Conservation (phyloP, 495 filamentous ascomycete genomes). For the Lepidopterella palustris region DNA sequence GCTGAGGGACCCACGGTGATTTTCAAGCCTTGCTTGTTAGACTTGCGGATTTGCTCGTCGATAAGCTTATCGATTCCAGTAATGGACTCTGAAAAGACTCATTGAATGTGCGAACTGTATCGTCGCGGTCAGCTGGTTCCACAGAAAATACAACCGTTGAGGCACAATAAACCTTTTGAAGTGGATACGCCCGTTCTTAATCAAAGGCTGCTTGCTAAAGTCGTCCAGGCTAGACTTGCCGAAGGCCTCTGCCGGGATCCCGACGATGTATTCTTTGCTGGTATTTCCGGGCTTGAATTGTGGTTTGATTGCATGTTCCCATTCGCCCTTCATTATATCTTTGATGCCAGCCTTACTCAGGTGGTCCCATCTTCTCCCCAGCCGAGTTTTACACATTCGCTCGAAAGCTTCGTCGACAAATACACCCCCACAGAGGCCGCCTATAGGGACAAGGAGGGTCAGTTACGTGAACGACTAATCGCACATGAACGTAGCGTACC, state of each 20-base stretch:
- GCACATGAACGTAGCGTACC: background rate
- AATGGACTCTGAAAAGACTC: background rate
- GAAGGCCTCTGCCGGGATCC: background rate
- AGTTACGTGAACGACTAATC: background rate
- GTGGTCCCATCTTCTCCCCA: conserved; percentile 7
- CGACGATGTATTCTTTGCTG: background rate
- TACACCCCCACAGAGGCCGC: conserved; percentile 15
- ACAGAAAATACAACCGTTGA: background rate
- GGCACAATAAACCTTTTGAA: background rate
- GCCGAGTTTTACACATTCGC: background rate
- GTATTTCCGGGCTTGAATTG: background rate
- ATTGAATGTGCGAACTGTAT: background rate
- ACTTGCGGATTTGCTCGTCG: background rate
- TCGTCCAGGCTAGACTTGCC: background rate
- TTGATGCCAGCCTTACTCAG: background rate
- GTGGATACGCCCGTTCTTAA: background rate
- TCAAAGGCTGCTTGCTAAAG: background rate
- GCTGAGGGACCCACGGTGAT: background rate
- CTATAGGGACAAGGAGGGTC: background rate
- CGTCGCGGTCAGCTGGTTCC: background rate
- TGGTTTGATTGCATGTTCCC: conserved; percentile 24
- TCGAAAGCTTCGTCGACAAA: conserved; percentile 19
- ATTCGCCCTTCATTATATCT: conserved; percentile 14
- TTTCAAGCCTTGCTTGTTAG: background rate
- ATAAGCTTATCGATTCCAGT: background rate